These are phyloP conservation scores for Cyberlindnera petersonii DNA, from an alignment of 805 yeast genomes.

Conservation along the genomic window DNA sequence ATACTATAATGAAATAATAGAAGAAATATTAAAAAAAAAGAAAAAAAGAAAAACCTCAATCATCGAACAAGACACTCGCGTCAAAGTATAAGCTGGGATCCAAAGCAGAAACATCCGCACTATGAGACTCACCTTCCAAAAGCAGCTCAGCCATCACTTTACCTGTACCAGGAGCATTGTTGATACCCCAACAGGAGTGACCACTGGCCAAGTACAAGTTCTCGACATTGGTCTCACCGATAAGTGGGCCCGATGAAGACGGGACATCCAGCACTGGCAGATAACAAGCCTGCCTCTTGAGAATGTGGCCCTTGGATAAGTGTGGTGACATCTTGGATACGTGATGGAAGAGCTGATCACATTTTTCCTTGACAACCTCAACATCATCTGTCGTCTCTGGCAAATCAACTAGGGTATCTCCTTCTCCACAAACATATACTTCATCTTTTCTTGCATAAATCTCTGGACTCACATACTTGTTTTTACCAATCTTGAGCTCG, in stretches of 20 bases:
- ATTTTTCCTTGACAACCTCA: slow-evolving; percentile 78
- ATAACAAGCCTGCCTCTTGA: slow-evolving; percentile 90
- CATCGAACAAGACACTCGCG: slow-evolving; percentile 42
- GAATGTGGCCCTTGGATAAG: slow-evolving; percentile 67
- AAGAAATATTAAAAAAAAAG: background rate
- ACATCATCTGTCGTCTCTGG: slow-evolving; percentile 96
- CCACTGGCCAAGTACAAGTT: slow-evolving; percentile 82
- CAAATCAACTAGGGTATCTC: slow-evolving; percentile 82
- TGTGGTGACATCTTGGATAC: slow-evolving; percentile 74
- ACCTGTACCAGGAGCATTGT: slow-evolving; percentile 98
- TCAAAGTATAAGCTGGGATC: slow-evolving; percentile 88
- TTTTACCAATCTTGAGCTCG: slow-evolving; percentile 69
- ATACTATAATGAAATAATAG: background rate
- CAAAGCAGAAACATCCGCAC: slow-evolving; percentile 76
- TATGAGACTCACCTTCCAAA: slow-evolving; percentile 73
- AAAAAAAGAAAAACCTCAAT: slow-evolving; percentile 1
- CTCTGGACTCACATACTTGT: slow-evolving; percentile 82
- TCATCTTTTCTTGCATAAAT: slow-evolving; percentile 94
- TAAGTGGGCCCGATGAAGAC: slow-evolving; percentile 85
- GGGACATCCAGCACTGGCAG: slow-evolving; percentile 93
- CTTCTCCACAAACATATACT: slow-evolving; percentile 96
- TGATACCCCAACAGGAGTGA: slow-evolving; percentile 98
- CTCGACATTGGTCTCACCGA: slow-evolving; percentile 88
- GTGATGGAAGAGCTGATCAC: slow-evolving; percentile 79
- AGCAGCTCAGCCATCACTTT: slow-evolving; percentile 82